Evolutionary conservation across 164 flowering plant species (phyloP), one percentile per base, ranked within the genome.

Genomic region (Malania oleifera): DNA sequence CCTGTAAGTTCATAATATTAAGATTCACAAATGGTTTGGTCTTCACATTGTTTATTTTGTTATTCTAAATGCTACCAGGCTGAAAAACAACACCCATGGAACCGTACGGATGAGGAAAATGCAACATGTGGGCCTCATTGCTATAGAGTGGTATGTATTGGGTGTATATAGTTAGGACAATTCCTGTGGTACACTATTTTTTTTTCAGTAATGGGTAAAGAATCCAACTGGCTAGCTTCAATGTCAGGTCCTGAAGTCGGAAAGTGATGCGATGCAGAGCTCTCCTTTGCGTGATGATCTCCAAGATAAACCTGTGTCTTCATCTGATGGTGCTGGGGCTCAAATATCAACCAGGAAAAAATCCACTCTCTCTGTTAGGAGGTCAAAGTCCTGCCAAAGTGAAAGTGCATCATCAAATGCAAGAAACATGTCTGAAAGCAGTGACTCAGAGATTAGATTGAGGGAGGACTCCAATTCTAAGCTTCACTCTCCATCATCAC

Each of bases 341-440:
- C 72, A 69, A 62, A 53, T 57, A 29, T 65, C 67, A 45, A 62
- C 77, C 5, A 73, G 67, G 63, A 83, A 73, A 67, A 86, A 80
- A 66, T 38, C 61, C 19, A 61, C 72, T 65, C 50, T 73, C 48
- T 66, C 81, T 68, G 56, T 48, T 60, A 74, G 70, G 67, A 74
- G 67, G 69, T 52, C 65, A 29, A 95, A 95, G 70, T 75, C 81
- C 47, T 64, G 62, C 67, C 95, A 72, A 73, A 84, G 82, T 74
- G 97, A 87, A 68, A 85, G 88, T 77, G 85, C 85, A 57, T 84
- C 95, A 51, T 85, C 92, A 29, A 83, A 82, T 80, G 89, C 80
- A 57, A 83, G 71, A 71, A 70, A 72, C 62, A 57, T 73, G 57
- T 82, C 87, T 41, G 89, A 81, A 58, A 89, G 87, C 75, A 83